Base-by-base conservation (phyloP, 768 basidiomycete species). In the Hygrophorus russula region DNA sequence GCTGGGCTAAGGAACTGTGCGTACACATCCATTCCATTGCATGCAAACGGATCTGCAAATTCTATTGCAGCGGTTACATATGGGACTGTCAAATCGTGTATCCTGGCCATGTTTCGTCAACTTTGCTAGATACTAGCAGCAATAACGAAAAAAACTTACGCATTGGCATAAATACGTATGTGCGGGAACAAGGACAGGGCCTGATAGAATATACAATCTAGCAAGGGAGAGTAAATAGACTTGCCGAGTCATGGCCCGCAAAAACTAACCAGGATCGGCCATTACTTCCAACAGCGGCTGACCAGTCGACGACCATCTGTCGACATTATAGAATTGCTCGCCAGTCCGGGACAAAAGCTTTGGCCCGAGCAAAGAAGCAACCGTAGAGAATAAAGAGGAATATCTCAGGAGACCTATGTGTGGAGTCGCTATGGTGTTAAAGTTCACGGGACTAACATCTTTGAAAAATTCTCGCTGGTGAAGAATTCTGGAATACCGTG, bases 391-490 rank as follows among this genome's bases (percentile, higher is more conserved):
- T 28, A 81, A 59, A 2, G 78, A 76, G 19, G 71, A 68, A 48
- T 81, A 80, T 53, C 66, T 64, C 3, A 77, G 78, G 5, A 89
- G 69, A 11, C 90, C 90, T 32, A 90, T 67, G 48, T 88, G 82
- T 1, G 90, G 90, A 0, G 89, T 87, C 1, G 89, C 85, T 39
- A 92, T 62, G 0, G 89, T 87, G 42, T 76, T 76, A 59, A 92
- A 93, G 58, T 88, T 89, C 42, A 85, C 70, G 0, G 89, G 86
- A 20, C 63, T 60, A 34, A 90, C 70, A 1, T 65, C 62, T 2
- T 79, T 67, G 54, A 93, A 93, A 65, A 91, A 88, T 5, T 69
- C 67, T 36, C 70, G 69, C 44, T 81, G 78, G 45, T 76, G 62
- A 24, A 89, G 63, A 36, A 85, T 72, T 2, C 82, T 83, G 48